A percentile compares a stretch with the other conserved stretches of the same genome.
phyloP scores from a whole-genome alignment of 768 basidiomycete genomes.

The Mycena capillaripes region DNA sequence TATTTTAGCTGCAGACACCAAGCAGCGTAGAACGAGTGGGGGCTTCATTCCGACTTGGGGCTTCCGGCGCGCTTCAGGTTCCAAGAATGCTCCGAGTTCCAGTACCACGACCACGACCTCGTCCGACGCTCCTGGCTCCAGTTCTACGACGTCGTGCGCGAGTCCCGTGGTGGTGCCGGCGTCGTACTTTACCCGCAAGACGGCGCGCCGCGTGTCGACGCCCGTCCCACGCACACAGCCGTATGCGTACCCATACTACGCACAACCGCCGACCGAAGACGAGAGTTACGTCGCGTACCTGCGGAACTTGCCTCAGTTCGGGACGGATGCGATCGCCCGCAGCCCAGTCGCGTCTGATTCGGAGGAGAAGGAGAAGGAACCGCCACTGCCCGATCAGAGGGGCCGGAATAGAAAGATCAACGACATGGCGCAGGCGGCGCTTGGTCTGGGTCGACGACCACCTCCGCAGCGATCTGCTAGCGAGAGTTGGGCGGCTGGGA shows the following conservation, averaged over 20 bases:
- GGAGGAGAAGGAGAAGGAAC: slow-evolving; percentile 23
- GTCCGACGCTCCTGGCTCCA: not conserved
- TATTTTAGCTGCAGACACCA: slow-evolving; percentile 16
- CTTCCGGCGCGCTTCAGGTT: slow-evolving; percentile 29
- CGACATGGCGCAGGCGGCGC: slow-evolving; percentile 34
- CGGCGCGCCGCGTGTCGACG: slow-evolving; percentile 38
- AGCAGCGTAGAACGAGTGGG: slow-evolving; percentile 29
- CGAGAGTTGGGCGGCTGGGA: slow-evolving; percentile 34
- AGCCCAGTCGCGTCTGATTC: slow-evolving; percentile 24
- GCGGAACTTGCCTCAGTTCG: slow-evolving; percentile 27
- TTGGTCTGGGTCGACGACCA: slow-evolving; percentile 25
- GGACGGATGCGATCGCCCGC: not conserved
- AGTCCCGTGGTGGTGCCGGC: not conserved
- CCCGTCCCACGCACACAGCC: slow-evolving; percentile 52
- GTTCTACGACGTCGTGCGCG: not conserved
- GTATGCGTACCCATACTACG: slow-evolving; percentile 54
- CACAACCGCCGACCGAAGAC: slow-evolving; percentile 39
- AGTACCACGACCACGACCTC: too few species aligned
- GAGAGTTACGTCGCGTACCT: slow-evolving; percentile 27
- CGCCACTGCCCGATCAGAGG: slow-evolving; percentile 3
- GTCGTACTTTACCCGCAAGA: slow-evolving; percentile 35
- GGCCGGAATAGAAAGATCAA: slow-evolving; percentile 28
- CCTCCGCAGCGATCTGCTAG: slow-evolving; percentile 26
- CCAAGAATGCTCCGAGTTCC: slow-evolving; percentile 7
- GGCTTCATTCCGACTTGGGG: slow-evolving; percentile 34